Base-by-base conservation (phyloP, 352 stramenopile genomes). In the Phytopythium aichiense region DNA sequence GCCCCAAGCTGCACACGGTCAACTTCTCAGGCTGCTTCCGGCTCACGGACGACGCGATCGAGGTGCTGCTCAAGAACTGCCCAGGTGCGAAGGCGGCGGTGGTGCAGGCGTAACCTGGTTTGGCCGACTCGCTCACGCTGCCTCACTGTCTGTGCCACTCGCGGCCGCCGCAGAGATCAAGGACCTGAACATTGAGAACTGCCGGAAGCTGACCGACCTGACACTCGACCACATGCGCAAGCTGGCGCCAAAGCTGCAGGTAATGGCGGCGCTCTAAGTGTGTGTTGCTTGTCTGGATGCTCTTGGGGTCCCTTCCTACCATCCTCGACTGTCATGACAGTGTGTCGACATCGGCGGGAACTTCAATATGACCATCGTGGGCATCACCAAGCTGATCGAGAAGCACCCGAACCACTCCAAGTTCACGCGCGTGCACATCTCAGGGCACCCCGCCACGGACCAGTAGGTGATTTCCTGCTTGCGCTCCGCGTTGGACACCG, bases 321-420 rank as follows among this genome's bases (percentile, higher is more conserved):
- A 16, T 5, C 22, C 3, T 7, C 11, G 13, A 8, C 18, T 52
- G 22, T 4, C 43, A 37, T 18, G 31, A 6, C 50, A 96, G 84
- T 89, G 84, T 64, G 84, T 96, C 56, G 88, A 96, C 50, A 56
- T 96, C 4, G 83, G 88, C 16, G 88, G 88, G 8, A 89, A 95
- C 67, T 95, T 94, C 63, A 96, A 96, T 69, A 96, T 96, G 88
- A 95, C 87, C 33, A 78, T 96, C 61, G 50, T 69, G 13, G 88
- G 81, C 40, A 90, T 96, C 67, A 94, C 84, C 12, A 92, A 91
- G 68, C 74, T 96, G 31, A 91, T 96, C 61, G 88, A 96, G 56
- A 92, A 90, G 67, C 88, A 96, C 54, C 84, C 83, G 49, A 96
- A 96, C 59, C 88, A 94, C 66, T 91, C 88, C 69, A 93, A 93